phyloP scores from a whole-genome alignment of 192 early-diverging fungal genomes.

The Jimgerdemannia flammicorona region DNA sequence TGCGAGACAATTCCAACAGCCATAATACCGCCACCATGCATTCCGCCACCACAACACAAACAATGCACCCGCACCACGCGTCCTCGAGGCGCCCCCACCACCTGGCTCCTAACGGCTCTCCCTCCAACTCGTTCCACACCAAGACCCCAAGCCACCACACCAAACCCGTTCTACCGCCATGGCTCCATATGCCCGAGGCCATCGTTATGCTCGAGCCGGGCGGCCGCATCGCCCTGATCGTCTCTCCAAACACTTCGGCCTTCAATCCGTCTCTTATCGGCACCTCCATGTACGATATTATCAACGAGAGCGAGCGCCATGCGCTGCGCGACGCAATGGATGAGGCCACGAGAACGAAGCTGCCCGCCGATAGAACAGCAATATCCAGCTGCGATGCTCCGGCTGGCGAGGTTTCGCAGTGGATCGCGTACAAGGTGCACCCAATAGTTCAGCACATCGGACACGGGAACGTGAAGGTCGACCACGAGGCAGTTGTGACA shows the following conservation, averaged over 20 bases:
- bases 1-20: not conserved
- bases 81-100: not conserved
- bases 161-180: not conserved
- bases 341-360: slow-evolving; percentile 2
- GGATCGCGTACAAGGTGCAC: slow-evolving; percentile 1
- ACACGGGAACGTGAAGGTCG: not conserved
- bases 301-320: slow-evolving; percentile 6
- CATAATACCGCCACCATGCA: not conserved
- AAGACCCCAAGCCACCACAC: not conserved
- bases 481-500: not conserved
- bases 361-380: not conserved
- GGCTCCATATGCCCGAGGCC: slow-evolving; percentile 10
- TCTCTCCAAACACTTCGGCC: slow-evolving; percentile 10
- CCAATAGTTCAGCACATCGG: slow-evolving; percentile 1
- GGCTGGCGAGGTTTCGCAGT: not conserved
- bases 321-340: slow-evolving; percentile 4
- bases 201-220: slow-evolving; percentile 4
- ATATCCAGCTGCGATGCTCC: not conserved
- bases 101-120: not conserved
- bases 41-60: not conserved
- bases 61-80: not conserved
- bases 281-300: not conserved
- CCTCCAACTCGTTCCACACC: not conserved
- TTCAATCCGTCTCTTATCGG: slow-evolving; percentile 8
- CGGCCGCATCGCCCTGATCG: slow-evolving; percentile 1